Percentiles rank a stretch among this genome's conserved stretches.
Evolutionary conservation across 1,139 yeast genomes (phyloP).

Genomic region (Blastobotrys proliferans): DNA sequence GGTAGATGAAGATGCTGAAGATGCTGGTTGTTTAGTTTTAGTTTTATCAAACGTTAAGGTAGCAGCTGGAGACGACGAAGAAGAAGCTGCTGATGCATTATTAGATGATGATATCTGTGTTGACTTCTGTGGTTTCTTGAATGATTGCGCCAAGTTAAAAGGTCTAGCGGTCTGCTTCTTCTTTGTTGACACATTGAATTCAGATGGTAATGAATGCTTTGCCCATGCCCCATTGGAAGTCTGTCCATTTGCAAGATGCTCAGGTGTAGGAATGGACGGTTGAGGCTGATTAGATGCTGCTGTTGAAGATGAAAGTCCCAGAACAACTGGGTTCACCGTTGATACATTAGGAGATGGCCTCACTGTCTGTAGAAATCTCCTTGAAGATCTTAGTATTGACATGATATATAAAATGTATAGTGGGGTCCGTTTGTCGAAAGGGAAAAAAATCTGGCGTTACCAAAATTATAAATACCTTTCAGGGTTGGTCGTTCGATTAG

Average conservation of each 20-base stretch:
- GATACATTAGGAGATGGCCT: conserved; percentile 8
- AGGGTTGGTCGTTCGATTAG: too few species aligned
- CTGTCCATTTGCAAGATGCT: too few species aligned
- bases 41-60: neutral
- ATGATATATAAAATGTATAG: neutral
- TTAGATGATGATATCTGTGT: neutral
- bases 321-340: conserved; percentile 5
- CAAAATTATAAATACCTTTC: neutral
- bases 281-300: conserved; percentile 3
- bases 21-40: conserved; percentile 1
- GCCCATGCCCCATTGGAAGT: conserved; percentile 8
- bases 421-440: neutral
- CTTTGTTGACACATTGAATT: neutral
- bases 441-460: neutral
- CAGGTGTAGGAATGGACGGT: conserved; percentile 2
- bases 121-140: conserved; percentile 1
- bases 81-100: conserved; percentile 1
- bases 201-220: conserved; percentile 10
- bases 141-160: conserved; percentile 7
- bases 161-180: conserved; percentile 6
- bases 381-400: conserved; percentile 9
- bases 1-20: conserved; percentile 1
- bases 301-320: conserved; percentile 12
- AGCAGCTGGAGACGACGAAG: neutral
- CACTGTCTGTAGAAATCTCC: conserved; percentile 15